phyloP scores from a whole-genome alignment of 768 basidiomycete species.

The Leccinum longicurvipes region DNA sequence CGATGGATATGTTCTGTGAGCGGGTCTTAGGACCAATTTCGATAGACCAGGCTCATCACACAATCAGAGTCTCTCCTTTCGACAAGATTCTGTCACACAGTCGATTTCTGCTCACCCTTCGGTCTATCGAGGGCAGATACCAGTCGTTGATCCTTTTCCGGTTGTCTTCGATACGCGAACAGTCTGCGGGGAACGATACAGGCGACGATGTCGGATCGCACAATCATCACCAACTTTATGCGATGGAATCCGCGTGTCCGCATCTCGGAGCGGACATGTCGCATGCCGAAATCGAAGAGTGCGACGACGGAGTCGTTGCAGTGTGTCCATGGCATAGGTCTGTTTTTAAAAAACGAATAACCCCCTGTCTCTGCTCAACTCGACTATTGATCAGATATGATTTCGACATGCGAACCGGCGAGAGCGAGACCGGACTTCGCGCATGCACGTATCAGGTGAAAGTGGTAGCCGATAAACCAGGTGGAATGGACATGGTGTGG shows the following conservation, averaged over 20 bases:
- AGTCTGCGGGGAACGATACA: too few relatives aligned
- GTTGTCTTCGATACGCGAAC: neutral
- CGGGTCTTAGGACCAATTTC: neutral
- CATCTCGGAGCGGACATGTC: neutral
- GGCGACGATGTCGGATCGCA: neutral
- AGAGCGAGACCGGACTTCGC: conserved; percentile 46
- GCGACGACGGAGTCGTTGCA: neutral
- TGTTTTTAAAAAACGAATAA: conserved; percentile 3
- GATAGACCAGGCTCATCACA: neutral
- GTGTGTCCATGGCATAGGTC: conserved; percentile 56
- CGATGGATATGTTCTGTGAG: neutral
- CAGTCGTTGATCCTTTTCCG: neutral
- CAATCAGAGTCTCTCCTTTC: neutral
- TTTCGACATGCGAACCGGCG: conserved; percentile 53
- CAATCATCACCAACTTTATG: neutral
- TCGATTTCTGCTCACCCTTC: neutral
- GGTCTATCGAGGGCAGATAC: neutral
- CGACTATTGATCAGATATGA: conserved; percentile 44
- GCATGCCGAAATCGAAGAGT: neutral
- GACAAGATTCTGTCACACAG: neutral
- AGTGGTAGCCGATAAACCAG: conserved; percentile 26
- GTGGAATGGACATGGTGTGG: conserved; percentile 46
- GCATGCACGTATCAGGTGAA: conserved; percentile 41
- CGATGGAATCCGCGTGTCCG: neutral
- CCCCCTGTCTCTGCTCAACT: neutral